Percentiles rank a stretch among this genome's conserved stretches.
Conservation (phyloP, 2,329 filamentous ascomycete genomes). For the Verticillium longisporum region DNA sequence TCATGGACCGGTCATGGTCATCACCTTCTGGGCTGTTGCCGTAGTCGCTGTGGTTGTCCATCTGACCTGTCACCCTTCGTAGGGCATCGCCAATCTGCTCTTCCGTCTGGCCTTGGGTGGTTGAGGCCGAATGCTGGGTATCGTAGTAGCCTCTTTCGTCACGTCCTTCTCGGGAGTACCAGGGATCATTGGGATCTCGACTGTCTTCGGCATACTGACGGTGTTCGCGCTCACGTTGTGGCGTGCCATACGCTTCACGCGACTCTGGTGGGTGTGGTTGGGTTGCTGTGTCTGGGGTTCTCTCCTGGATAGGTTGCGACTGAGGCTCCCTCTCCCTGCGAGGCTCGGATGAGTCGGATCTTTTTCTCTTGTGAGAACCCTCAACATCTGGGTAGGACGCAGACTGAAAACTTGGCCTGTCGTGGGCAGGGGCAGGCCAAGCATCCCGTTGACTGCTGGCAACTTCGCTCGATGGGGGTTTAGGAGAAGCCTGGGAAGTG, state of each 20-base stretch:
- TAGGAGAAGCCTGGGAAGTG: slow-evolving; percentile 4
- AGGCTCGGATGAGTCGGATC: slow-evolving; percentile 55
- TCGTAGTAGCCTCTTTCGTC: slow-evolving; percentile 41
- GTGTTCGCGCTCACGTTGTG: slow-evolving; percentile 41
- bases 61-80: slow-evolving; percentile 36
- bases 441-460: slow-evolving; percentile 28
- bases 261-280: slow-evolving; percentile 25
- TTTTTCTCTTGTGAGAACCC: slow-evolving; percentile 57
- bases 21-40: slow-evolving; percentile 47
- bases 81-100: slow-evolving; percentile 39
- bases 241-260: slow-evolving; percentile 34
- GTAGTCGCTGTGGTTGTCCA: slow-evolving; percentile 40
- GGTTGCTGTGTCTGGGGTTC: slow-evolving; percentile 24
- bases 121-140: slow-evolving; percentile 36
- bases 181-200: slow-evolving; percentile 39
- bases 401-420: slow-evolving; percentile 34
- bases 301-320: slow-evolving; percentile 19
- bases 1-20: slow-evolving; percentile 28
- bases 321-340: slow-evolving; percentile 23
- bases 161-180: slow-evolving; percentile 39
- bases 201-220: slow-evolving; percentile 35
- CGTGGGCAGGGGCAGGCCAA: slow-evolving; percentile 32
- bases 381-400: slow-evolving; percentile 37
- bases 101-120: slow-evolving; percentile 39
- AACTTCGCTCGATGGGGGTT: slow-evolving; percentile 18